A percentile compares a stretch with the other conserved stretches of the same genome.
Evolutionary conservation across 2,329 filamentous ascomycete species (phyloP).

Genomic region (Fusarium ambrosium): DNA sequence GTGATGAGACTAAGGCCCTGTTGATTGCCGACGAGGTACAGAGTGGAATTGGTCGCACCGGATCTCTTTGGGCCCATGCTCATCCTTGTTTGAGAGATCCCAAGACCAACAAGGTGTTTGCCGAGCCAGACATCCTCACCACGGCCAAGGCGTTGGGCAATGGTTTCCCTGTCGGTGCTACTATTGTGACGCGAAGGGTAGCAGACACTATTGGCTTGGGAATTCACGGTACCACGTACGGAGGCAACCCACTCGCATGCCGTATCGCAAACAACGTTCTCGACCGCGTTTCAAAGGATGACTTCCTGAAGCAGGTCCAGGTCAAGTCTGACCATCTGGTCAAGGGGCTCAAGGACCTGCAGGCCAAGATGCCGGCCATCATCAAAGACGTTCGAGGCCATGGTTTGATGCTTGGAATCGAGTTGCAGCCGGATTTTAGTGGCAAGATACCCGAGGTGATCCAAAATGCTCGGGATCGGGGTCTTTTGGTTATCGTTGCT

Average conservation of each 20-base stretch:
- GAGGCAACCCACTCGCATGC: slow-evolving; percentile 13
- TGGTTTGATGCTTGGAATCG: slow-evolving; percentile 1
- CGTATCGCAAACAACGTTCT: slow-evolving; percentile 9
- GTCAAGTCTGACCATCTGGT: slow-evolving; percentile 1
- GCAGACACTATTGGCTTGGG: slow-evolving; percentile 7
- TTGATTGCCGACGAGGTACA: slow-evolving; percentile 10
- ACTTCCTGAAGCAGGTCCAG: background rate
- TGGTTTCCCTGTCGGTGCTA: slow-evolving; percentile 9
- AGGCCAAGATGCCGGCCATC: background rate
- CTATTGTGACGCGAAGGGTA: slow-evolving; percentile 4
- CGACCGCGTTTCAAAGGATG: background rate
- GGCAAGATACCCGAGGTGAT: slow-evolving; percentile 6
- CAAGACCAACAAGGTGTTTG: slow-evolving; percentile 10
- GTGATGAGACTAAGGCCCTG: slow-evolving; percentile 7
- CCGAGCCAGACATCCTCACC: slow-evolving; percentile 10
- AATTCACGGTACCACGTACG: slow-evolving; percentile 10
- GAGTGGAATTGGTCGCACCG: background rate
- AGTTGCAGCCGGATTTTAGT: background rate
- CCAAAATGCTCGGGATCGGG: background rate
- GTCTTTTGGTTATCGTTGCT: slow-evolving; percentile 7
- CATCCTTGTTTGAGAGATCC: slow-evolving; percentile 4
- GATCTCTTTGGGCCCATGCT: slow-evolving; percentile 13
- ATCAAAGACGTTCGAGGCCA: slow-evolving; percentile 11
- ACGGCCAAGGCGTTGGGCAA: slow-evolving; percentile 11
- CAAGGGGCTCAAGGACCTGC: slow-evolving; percentile 1